phyloP scores from a whole-genome alignment of 2,329 filamentous ascomycete species.

The Verticillium dahliae region DNA sequence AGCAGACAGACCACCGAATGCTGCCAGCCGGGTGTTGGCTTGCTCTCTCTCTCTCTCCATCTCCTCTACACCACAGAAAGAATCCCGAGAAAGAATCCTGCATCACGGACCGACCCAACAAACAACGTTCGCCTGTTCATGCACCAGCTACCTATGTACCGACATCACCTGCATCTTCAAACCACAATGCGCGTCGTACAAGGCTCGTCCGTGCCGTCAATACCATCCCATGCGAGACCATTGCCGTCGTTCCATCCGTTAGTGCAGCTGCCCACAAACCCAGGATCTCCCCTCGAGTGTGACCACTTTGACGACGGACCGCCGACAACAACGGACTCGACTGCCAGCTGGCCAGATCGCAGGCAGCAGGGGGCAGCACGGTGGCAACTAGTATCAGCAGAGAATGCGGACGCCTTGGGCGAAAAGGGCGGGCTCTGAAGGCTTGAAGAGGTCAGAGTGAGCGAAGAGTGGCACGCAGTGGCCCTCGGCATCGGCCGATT shows the following conservation, averaged over 20 bases:
- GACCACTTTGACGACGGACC: neutral
- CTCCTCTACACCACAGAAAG: neutral
- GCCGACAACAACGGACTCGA: neutral
- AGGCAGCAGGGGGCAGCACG: neutral
- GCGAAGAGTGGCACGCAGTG: slow-evolving; percentile 1
- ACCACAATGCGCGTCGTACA: neutral
- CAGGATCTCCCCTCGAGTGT: neutral
- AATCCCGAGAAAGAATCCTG: no score
- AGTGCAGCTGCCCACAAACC: neutral
- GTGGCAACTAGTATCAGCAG: neutral
- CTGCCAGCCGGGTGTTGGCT: neutral
- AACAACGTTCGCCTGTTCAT: neutral
- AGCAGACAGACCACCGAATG: no score
- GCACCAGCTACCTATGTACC: neutral
- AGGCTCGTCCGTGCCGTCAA: neutral
- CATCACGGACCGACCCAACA: no score
- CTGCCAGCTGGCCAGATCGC: neutral
- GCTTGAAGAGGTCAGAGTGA: neutral
- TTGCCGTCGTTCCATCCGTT: neutral
- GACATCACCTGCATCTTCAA: neutral
- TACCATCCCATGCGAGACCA: neutral
- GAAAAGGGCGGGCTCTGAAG: neutral
- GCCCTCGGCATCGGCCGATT: slow-evolving; percentile 25
- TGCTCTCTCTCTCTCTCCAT: neutral
- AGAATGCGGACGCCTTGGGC: neutral